phyloP scores from a whole-genome alignment of 1,284 basidiomycete species.

The Meripilus lineatus region DNA sequence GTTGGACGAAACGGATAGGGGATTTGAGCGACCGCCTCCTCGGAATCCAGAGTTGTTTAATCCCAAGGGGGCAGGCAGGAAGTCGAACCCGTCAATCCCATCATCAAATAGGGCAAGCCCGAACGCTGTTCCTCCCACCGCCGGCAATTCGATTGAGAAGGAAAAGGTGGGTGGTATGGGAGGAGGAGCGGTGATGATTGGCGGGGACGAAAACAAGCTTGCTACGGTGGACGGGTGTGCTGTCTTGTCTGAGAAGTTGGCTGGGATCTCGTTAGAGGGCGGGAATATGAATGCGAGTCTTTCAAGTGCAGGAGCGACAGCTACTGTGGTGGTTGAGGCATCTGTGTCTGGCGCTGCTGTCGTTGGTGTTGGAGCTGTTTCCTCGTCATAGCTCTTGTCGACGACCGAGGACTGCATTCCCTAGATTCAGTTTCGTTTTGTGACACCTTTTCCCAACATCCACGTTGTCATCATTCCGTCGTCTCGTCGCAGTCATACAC shows the following conservation, averaged over 20 bases:
- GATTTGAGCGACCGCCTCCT: constrained; percentile 45
- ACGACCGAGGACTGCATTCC: no score
- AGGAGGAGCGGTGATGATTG: constrained; percentile 5
- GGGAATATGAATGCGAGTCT: not conserved
- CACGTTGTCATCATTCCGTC: no score
- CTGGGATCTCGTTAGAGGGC: constrained; percentile 1
- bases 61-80: constrained; percentile 34
- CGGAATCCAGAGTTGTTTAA: constrained; percentile 51
- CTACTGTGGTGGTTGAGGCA: not conserved
- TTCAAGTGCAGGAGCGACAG: not conserved
- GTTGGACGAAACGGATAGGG: constrained; percentile 32
- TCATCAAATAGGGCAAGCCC: not conserved
- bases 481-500: no score
- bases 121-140: constrained; percentile 3
- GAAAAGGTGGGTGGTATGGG: constrained; percentile 2
- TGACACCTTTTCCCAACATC: no score
- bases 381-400: no score
- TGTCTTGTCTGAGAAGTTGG: constrained; percentile 2
- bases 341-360: not conserved
- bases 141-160: not conserved
- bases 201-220: not conserved
- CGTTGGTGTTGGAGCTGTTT: not conserved
- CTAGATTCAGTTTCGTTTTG: no score
- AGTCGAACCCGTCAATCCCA: no score
- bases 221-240: not conserved